Evolutionary conservation across 257 asterid genomes (phyloP).

Genomic region (Gentiana straminea): DNA sequence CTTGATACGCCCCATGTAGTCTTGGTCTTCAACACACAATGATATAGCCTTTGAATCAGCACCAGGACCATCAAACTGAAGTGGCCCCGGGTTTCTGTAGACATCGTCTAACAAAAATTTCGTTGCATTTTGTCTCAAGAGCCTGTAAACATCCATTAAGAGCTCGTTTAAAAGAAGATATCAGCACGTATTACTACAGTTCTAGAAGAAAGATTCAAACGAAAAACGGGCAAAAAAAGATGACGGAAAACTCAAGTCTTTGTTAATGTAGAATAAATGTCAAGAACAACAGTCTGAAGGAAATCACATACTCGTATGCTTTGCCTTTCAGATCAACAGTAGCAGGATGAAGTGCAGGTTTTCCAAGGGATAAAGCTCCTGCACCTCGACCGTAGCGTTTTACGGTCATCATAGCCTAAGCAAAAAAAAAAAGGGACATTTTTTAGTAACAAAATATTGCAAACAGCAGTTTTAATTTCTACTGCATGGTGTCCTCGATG

Average conservation of each 20-base stretch:
- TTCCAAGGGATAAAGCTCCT: conserved; percentile 53
- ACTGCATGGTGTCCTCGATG: too few relatives aligned
- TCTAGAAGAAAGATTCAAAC: neutral
- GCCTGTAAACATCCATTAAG: conserved; percentile 21
- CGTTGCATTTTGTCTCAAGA: conserved; percentile 74
- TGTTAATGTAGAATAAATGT: neutral
- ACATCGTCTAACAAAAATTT: conserved; percentile 79
- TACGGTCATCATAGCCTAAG: conserved; percentile 85
- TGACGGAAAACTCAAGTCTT: neutral
- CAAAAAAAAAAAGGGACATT: neutral
- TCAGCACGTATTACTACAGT: neutral
- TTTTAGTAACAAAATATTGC: neutral
- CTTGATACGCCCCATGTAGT: conserved; percentile 76
- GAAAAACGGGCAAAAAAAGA: neutral
- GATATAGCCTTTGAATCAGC: conserved; percentile 74
- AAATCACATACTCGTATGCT: conserved; percentile 61
- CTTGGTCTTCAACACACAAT: conserved; percentile 83
- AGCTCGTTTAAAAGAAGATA: neutral
- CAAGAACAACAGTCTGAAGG: conserved; percentile 2
- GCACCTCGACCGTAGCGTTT: conserved; percentile 75
- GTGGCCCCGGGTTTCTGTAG: conserved; percentile 96
- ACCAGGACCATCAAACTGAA: conserved; percentile 95
- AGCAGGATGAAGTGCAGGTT: conserved; percentile 92
- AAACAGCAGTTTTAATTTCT: too few relatives aligned
- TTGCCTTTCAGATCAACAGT: conserved; percentile 90